phyloP scores from a whole-genome alignment of 495 filamentous ascomycete species.

The Aspergillus indologenus region DNA sequence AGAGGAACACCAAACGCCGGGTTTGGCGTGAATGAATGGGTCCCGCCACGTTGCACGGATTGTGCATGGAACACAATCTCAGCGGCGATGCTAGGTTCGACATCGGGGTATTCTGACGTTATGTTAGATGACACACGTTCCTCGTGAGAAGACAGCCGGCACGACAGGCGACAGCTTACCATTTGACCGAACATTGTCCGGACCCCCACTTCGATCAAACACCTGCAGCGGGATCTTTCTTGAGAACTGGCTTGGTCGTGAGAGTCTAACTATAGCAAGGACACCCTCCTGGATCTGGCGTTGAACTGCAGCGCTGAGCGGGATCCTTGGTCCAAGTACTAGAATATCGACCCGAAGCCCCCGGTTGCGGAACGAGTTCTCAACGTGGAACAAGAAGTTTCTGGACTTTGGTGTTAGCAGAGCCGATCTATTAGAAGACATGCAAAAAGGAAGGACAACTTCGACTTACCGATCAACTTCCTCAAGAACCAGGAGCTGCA shows the following conservation, averaged over 20 bases:
- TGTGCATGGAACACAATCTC: constrained; percentile 79
- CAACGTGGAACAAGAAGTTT: constrained; percentile 78
- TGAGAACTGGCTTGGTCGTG: constrained; percentile 59
- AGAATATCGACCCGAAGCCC: constrained; percentile 73
- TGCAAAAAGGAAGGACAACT: not conserved
- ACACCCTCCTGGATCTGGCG: constrained; percentile 89
- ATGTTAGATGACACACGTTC: constrained; percentile 17
- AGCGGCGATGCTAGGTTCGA: constrained; percentile 72
- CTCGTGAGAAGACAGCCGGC: constrained; percentile 3
- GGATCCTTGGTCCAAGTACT: constrained; percentile 71
- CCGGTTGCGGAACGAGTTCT: constrained; percentile 66
- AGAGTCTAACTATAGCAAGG: constrained; percentile 74
- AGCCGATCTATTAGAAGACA: not conserved
- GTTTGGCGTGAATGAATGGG: constrained; percentile 43
- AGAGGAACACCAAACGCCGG: constrained; percentile 44
- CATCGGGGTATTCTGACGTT: constrained; percentile 66
- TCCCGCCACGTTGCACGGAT: constrained; percentile 46
- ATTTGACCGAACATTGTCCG: constrained; percentile 71
- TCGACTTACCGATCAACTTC: constrained; percentile 65
- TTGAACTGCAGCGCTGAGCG: constrained; percentile 71
- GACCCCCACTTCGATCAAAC: constrained; percentile 73
- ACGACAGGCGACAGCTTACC: constrained; percentile 38
- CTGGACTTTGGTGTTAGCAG: constrained; percentile 32
- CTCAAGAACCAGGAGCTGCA: constrained; percentile 80
- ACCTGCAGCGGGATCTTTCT: constrained; percentile 76